Evolutionary conservation across 176 grass and related monocot species (phyloP), one percentile per base, ranked within the genome.

Genomic region (Echinochloa phyllopogon): DNA sequence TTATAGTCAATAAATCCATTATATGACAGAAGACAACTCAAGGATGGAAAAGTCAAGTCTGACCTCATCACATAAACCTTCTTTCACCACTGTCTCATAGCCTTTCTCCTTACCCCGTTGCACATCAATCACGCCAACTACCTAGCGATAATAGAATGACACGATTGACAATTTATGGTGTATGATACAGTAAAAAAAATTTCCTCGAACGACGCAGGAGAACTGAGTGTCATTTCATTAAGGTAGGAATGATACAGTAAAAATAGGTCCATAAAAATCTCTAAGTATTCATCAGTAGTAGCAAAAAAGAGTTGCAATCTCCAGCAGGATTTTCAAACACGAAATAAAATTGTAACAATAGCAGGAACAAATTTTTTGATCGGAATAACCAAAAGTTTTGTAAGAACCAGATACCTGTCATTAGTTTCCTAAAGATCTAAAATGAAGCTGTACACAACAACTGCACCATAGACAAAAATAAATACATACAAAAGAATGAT

Each of bases 41-140:
- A 80, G 42, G 38, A 78, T 77, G 40, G 64, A 87, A 70, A 85
- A 83, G 42, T 68, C 67, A 89, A 58, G 76, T 65, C 77, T 87
- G 77, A 98, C 95, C 90, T 98, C 95, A 42, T 94, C 92, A 86
- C 95, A 98, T 77, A 98, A 85, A 48, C 91, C 89, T 88, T 98
- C 92, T 88, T 98, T 98, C 59, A 98, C 95, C 86, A 98, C 37
- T 21, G 95, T 98, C 51, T 98, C 95, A 79, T 98, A 98, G 47
- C 88, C 90, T 88, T 98, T 98, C 70, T 92, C 90, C 78, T 94
- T 98, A 66, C 86, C 79, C 71, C 95, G 91, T 81, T 94, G 91
- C 78, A 92, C 88, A 80, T 98, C 90, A 88, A 98, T 92, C 20
- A 93, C 95, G 86, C 95, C 95, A 80, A 94, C 74, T 81, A 94